Percentiles rank a stretch among this genome's conserved stretches.
These are phyloP conservation scores for Penicillium sp. DNA, from an alignment of 2,329 filamentous ascomycete species.

Conservation along the genomic window DNA sequence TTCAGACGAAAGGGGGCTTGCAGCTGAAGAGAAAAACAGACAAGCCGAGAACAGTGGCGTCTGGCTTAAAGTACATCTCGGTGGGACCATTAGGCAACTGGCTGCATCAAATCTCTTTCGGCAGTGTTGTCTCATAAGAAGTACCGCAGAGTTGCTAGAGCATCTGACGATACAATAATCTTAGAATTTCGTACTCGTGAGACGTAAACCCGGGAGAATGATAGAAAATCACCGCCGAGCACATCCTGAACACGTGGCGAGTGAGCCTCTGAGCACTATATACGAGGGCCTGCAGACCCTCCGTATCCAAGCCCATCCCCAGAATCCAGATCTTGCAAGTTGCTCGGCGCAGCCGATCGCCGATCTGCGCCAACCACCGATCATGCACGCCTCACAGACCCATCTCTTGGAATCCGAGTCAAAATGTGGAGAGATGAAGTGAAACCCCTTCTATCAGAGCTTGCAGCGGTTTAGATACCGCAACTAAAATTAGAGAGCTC, in stretches of 20 bases:
- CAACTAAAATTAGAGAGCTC: constrained; percentile 7
- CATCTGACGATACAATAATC: neutral
- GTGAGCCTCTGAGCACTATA: too few relatives aligned
- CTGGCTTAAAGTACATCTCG: neutral
- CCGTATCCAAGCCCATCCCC: neutral
- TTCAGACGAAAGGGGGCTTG: neutral
- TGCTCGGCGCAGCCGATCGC: neutral
- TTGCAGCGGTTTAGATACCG: constrained; percentile 5
- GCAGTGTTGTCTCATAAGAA: neutral
- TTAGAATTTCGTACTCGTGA: neutral
- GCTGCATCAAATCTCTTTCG: neutral
- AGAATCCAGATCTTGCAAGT: too few relatives aligned
- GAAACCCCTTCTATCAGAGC: constrained; percentile 20
- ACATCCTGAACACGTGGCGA: too few relatives aligned
- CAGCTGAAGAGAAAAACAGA: neutral
- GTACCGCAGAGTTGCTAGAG: neutral
- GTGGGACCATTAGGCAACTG: neutral
- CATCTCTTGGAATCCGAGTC: neutral
- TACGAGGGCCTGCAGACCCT: neutral
- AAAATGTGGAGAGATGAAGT: constrained; percentile 17
- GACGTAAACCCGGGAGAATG: too few relatives aligned
- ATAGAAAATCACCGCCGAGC: too few relatives aligned
- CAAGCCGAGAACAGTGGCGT: neutral
- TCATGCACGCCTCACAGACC: constrained; percentile 7
- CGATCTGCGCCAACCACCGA: neutral